phyloP scores from a whole-genome alignment of 2,329 filamentous ascomycete genomes.

The Ceratocystis ficicola region DNA sequence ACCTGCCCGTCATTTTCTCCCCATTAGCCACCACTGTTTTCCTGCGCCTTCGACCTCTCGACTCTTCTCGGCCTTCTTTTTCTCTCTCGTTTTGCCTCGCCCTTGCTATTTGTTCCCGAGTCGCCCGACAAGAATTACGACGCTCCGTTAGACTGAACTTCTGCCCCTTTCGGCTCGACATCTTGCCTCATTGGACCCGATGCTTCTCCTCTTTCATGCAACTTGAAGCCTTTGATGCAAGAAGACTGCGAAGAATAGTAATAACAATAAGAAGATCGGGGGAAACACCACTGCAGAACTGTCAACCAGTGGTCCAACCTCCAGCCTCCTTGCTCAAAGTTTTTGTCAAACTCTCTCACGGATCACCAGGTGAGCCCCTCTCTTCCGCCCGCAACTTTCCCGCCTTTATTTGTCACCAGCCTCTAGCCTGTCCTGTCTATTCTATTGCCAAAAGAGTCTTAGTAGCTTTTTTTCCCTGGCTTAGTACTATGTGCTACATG shows the following conservation, averaged over 20 bases:
- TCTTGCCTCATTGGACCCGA: neutral
- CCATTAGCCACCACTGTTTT: neutral
- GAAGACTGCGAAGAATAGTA: neutral
- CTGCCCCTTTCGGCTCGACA: neutral
- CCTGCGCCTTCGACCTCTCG: neutral
- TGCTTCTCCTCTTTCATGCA: neutral
- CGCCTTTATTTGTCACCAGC: neutral
- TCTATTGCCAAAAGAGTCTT: constrained; percentile 7
- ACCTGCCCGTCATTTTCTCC: neutral
- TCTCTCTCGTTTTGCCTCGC: neutral
- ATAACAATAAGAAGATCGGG: neutral
- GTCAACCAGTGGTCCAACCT: constrained; percentile 5
- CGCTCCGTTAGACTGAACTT: neutral
- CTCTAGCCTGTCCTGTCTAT: neutral
- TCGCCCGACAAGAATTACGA: neutral
- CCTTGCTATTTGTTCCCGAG: neutral
- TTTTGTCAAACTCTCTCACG: constrained; percentile 6
- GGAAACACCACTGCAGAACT: neutral
- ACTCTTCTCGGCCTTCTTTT: neutral
- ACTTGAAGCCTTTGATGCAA: neutral
- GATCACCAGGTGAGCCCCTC: constrained; percentile 2
- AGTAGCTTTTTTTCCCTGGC: neutral
- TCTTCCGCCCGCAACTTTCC: constrained; percentile 3
- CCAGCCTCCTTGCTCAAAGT: neutral
- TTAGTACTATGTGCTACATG: neutral